Evolutionary conservation across 139 green algal species (phyloP), one percentile per base, ranked within the genome.

Genomic region (Chlorella sorokiniana): DNA sequence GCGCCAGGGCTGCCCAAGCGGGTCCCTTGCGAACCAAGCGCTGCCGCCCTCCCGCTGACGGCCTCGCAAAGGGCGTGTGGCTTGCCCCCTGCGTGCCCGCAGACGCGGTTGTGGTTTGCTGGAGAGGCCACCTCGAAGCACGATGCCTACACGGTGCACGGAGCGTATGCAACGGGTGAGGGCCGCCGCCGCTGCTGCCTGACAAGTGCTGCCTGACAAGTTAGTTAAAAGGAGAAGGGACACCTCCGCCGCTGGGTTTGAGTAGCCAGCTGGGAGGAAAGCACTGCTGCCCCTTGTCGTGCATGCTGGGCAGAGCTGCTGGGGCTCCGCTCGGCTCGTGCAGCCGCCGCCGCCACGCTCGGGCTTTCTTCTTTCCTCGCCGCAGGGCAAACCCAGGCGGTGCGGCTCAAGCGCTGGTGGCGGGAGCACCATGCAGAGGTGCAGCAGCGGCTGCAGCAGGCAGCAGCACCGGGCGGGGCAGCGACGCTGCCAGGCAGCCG

Each of bases 31-130:
- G n/a, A n/a, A n/a, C n/a, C n/a, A n/a, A n/a, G n/a, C n/a, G n/a
- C n/a, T n/a, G n/a, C n/a, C n/a, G n/a, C n/a, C n/a, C n/a, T n/a
- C n/a, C n/a, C n/a, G n/a, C n/a, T n/a, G n/a, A n/a, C n/a, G n/a
- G n/a, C n/a, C n/a, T n/a, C n/a, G n/a, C n/a, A n/a, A n/a, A n/a
- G n/a, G n/a, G n/a, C n/a, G n/a, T n/a, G n/a, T n/a, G n/a, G n/a
- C n/a, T n/a, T n/a, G n/a, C n/a, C n/a, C 18, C 23, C 56, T 31
- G 9, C 63, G 8, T 41, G 27, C 27, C 29, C 59, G 75, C 42
- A 77, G 35, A 82, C 83, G 27, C 79, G 83, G 51, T 65, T 87
- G 56, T 87, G 65, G 69, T 87, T 87, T 82, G 83, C 83, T 8
- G 83, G 83, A 5, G 83, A 87, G 45, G 78, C 79, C 3, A 86